These are phyloP conservation scores for Sporothrix pallida DNA, from an alignment of 2,329 filamentous ascomycete genomes.

Conservation along the genomic window DNA sequence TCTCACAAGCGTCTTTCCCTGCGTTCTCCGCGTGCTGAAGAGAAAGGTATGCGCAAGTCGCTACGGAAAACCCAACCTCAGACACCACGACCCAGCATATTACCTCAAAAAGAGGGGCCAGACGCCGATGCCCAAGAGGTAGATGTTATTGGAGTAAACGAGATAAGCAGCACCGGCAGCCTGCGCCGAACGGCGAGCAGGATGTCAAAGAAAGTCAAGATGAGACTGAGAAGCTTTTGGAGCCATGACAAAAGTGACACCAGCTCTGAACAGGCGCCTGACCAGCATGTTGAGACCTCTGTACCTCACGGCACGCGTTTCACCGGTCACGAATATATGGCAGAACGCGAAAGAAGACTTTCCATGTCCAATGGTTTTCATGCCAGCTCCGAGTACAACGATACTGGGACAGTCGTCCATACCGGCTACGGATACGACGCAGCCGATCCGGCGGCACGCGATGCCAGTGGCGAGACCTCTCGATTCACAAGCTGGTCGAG, in stretches of 20 bases:
- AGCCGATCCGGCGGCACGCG: not conserved
- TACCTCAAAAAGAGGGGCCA: not conserved
- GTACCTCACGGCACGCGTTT: slow-evolving; percentile 40
- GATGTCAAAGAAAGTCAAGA: slow-evolving; percentile 34
- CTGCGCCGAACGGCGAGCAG: slow-evolving; percentile 36
- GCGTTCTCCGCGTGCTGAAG: slow-evolving; percentile 49
- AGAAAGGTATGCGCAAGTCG: slow-evolving; percentile 31
- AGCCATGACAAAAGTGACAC: slow-evolving; percentile 34
- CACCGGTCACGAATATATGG: slow-evolving; percentile 25
- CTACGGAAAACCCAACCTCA: slow-evolving; percentile 13
- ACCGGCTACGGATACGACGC: not conserved
- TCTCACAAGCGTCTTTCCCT: not conserved
- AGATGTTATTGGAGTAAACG: not conserved
- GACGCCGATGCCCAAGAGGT: not conserved
- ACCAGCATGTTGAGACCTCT: slow-evolving; percentile 60
- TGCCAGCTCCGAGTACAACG: slow-evolving; percentile 17
- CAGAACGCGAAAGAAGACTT: slow-evolving; percentile 34
- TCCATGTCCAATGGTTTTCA: slow-evolving; percentile 33
- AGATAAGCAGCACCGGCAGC: slow-evolving; percentile 28
- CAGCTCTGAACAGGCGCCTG: slow-evolving; percentile 40
- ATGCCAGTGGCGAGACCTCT: slow-evolving; percentile 32
- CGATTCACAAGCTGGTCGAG: slow-evolving; percentile 39
- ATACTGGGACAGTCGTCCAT: slow-evolving; percentile 26
- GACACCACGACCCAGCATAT: slow-evolving; percentile 8
- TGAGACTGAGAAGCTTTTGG: slow-evolving; percentile 35